A percentile compares a stretch with the other conserved stretches of the same genome.
Conservation (phyloP, 441 rosid species). For the Daphne laureola region DNA sequence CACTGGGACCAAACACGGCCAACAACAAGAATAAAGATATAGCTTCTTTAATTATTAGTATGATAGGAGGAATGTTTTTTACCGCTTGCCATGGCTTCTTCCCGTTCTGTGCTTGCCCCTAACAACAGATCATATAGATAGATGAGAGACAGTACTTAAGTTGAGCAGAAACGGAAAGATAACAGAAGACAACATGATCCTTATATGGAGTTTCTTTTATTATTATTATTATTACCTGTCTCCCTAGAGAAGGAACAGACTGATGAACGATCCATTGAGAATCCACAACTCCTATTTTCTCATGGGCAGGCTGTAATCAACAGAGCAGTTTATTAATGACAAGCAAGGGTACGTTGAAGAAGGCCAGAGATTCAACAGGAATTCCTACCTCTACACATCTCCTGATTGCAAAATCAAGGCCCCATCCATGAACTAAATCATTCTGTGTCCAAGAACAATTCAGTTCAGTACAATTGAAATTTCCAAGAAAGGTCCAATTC, state of each 20-base stretch:
- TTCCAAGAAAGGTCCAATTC: not conserved
- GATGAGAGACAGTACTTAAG: conserved; percentile 4
- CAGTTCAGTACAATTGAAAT: conserved; percentile 2
- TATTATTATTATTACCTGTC: conserved; percentile 56
- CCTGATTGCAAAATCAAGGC: conserved; percentile 91
- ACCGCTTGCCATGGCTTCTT: conserved; percentile 89
- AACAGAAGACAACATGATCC: not conserved
- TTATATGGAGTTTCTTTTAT: conserved; percentile 4
- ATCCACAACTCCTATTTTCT: conserved; percentile 97
- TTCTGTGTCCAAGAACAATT: conserved; percentile 40
- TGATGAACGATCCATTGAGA: conserved; percentile 98
- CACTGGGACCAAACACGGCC: too few relatives aligned
- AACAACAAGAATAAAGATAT: too few relatives aligned
- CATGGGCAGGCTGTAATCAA: conserved; percentile 78
- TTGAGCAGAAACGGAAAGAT: not conserved
- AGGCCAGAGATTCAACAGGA: not conserved
- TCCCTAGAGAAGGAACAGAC: conserved; percentile 86
- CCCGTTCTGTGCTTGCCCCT: conserved; percentile 74
- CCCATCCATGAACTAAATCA: conserved; percentile 99
- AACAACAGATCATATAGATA: conserved; percentile 6
- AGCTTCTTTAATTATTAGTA: too few relatives aligned
- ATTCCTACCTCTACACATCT: conserved; percentile 77
- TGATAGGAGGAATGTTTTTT: conserved; percentile 12
- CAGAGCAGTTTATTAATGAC: not conserved
- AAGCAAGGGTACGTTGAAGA: not conserved